These are phyloP conservation scores for Ulvella scutata DNA, from an alignment of 139 green algal species.

Conservation along the genomic window DNA sequence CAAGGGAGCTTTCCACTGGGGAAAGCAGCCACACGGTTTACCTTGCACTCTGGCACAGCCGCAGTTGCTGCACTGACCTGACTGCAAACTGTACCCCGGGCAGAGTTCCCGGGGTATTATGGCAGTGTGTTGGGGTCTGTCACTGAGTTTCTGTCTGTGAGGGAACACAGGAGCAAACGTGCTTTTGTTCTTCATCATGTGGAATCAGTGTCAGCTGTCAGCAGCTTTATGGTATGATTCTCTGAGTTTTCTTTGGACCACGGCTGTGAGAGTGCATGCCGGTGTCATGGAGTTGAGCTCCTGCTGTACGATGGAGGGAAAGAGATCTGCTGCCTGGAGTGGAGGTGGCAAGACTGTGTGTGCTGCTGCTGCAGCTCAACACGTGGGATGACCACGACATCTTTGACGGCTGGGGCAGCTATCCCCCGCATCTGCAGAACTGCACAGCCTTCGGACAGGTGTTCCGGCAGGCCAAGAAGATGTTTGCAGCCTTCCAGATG, in stretches of 20 bases:
- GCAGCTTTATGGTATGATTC: background rate
- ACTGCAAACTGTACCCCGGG: no score
- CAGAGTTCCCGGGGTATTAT: no score
- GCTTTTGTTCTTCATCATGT: background rate
- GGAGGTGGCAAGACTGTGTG: background rate
- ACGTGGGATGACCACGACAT: constrained; percentile 59
- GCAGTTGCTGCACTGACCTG: no score
- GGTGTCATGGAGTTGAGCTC: background rate
- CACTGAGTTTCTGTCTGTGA: no score
- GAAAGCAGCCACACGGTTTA: constrained; percentile 8
- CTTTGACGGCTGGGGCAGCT: constrained; percentile 47
- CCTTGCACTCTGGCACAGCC: background rate
- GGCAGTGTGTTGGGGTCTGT: no score
- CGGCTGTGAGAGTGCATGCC: background rate
- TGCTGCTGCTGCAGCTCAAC: background rate
- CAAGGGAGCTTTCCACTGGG: constrained; percentile 12
- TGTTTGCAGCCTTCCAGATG: constrained; percentile 53
- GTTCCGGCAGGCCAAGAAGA: constrained; percentile 14
- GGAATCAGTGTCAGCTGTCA: background rate
- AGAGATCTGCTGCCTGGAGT: no score
- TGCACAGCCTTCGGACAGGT: constrained; percentile 41
- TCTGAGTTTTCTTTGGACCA: background rate
- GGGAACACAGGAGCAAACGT: no score
- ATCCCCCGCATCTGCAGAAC: constrained; percentile 24
- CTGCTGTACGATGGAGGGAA: no score